A percentile compares a stretch with the other conserved stretches of the same genome.
Conservation (phyloP, 108 stramenopile species). For the Nitzschia palea region DNA sequence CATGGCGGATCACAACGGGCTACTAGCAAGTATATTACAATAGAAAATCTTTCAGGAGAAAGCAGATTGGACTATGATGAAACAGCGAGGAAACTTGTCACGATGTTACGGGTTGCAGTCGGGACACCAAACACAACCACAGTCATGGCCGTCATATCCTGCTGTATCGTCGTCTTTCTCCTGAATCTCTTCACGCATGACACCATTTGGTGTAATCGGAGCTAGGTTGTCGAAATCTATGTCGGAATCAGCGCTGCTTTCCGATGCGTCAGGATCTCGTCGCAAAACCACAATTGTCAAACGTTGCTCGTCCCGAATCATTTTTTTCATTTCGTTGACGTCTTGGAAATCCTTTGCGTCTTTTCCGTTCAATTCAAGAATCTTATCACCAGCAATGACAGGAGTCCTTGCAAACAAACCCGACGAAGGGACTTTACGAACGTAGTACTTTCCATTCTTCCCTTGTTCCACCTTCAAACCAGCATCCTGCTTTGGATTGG, state of each 20-base stretch:
- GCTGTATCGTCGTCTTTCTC: constrained; percentile 29
- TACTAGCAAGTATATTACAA: no score
- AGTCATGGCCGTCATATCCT: constrained; percentile 35
- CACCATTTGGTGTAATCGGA: constrained; percentile 26
- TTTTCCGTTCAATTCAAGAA: constrained; percentile 37
- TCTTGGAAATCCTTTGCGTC: constrained; percentile 26
- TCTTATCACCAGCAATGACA: constrained; percentile 38
- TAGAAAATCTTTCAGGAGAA: no score
- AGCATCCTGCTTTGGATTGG: constrained; percentile 34
- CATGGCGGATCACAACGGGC: no score
- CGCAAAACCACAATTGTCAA: constrained; percentile 37
- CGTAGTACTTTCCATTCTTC: constrained; percentile 43
- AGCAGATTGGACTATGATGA: no score
- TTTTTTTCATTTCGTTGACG: constrained; percentile 36
- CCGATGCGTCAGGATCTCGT: constrained; percentile 38
- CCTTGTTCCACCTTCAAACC: constrained; percentile 40
- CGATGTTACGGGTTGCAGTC: constrained; percentile 18
- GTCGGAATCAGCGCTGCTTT: constrained; percentile 35
- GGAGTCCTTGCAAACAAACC: constrained; percentile 43
- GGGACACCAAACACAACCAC: constrained; percentile 38
- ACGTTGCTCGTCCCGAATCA: constrained; percentile 27
- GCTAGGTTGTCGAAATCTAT: constrained; percentile 27
- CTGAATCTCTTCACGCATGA: constrained; percentile 19
- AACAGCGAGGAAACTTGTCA: no score
- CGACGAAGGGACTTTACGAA: constrained; percentile 36